Conservation (phyloP, 2,329 filamentous ascomycete genomes). For the Pseudocercospora fijiensis region DNA sequence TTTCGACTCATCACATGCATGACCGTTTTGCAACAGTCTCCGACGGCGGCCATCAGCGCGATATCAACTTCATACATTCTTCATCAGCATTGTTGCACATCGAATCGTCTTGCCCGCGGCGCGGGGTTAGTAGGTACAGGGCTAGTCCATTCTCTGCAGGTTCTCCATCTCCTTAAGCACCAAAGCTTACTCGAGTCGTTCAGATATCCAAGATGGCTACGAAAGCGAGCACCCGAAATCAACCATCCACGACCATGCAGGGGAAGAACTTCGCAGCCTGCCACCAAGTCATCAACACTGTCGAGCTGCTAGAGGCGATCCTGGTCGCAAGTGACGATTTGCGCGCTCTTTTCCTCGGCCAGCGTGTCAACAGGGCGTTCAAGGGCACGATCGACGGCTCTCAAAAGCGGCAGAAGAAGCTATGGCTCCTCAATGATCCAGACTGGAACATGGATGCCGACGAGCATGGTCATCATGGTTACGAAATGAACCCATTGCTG, state of each 20-base stretch:
- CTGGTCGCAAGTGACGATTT: conserved; percentile 2
- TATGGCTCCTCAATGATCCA: neutral
- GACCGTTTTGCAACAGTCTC: neutral
- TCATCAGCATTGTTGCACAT: no score
- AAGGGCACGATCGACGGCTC: neutral
- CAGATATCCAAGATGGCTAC: no score
- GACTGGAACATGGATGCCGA: neutral
- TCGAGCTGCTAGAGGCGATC: conserved; percentile 5
- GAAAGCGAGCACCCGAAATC: no score
- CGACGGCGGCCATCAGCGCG: no score
- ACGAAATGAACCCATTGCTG: neutral
- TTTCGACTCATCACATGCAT: neutral
- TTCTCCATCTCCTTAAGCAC: no score
- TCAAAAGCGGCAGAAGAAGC: neutral
- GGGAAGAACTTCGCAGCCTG: neutral
- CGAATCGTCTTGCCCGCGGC: no score
- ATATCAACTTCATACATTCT: no score
- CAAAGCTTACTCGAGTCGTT: no score
- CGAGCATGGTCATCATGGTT: neutral
- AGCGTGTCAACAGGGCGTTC: conserved; percentile 1
- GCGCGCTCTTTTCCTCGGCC: conserved; percentile 1
- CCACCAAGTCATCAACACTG: neutral
- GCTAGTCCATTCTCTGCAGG: no score
- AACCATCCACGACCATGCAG: neutral
- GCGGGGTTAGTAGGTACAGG: no score